Evolutionary conservation across 441 rosid genomes (phyloP).

Genomic region (Syzygium syzygioides): DNA sequence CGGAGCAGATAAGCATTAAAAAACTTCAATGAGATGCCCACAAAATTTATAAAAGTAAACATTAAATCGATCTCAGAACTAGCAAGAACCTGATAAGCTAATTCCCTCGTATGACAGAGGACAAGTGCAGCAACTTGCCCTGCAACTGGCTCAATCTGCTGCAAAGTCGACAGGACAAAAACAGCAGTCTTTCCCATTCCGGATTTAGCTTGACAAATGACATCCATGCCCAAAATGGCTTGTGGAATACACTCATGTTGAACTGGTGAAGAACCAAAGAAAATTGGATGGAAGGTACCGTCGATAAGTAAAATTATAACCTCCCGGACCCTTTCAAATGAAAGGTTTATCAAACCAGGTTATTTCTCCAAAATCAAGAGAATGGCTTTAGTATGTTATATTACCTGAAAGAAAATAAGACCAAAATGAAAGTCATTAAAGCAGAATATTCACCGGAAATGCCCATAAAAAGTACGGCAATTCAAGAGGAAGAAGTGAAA

Average conservation of each 20-base stretch:
- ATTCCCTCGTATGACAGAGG: constrained; percentile 91
- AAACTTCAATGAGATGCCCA: neutral
- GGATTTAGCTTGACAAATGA: constrained; percentile 99
- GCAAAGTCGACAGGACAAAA: constrained; percentile 83
- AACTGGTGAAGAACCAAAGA: constrained; percentile 76
- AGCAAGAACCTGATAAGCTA: constrained; percentile 80
- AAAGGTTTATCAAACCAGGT: constrained; percentile 58
- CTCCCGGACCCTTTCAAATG: constrained; percentile 59
- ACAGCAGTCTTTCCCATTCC: constrained; percentile 99
- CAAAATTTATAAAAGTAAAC: neutral
- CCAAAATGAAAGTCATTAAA: neutral
- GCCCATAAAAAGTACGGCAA: neutral
- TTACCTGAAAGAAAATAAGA: constrained; percentile 54
- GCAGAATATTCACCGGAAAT: neutral
- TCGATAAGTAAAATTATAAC: constrained; percentile 65
- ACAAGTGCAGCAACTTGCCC: constrained; percentile 98
- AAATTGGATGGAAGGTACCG: constrained; percentile 72
- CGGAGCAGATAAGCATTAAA: neutral
- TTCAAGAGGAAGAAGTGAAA: neutral
- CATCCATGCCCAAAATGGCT: constrained; percentile 98
- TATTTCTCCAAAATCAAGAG: constrained; percentile 65
- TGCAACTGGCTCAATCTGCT: constrained; percentile 87
- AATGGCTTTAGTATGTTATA: constrained; percentile 30
- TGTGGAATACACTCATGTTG: constrained; percentile 99
- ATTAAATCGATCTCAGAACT: neutral